phyloP scores from a whole-genome alignment of 1,139 yeast genomes.

The Petasospora fabianii region DNA sequence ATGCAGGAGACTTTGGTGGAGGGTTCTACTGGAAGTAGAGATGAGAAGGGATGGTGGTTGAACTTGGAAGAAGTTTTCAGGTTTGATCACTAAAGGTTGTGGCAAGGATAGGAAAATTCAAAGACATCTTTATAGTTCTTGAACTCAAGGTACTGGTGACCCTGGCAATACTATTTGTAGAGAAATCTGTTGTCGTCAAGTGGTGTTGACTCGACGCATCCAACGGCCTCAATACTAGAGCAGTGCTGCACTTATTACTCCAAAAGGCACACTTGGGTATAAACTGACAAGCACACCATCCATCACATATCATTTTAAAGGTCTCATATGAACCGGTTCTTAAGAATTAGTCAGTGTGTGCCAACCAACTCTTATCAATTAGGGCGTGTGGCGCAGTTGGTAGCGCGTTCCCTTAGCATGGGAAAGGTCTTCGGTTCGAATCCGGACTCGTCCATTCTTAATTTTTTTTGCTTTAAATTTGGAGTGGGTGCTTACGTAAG shows the following conservation, averaged over 20 bases:
- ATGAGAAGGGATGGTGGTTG: slow-evolving; percentile 38
- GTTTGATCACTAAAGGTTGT: slow-evolving; percentile 28
- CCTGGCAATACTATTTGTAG: too few species aligned
- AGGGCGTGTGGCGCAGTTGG: slow-evolving; percentile 93
- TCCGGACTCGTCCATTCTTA: slow-evolving; percentile 76
- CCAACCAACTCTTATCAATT: background rate
- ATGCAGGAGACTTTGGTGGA: slow-evolving; percentile 36
- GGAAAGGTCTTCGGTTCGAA: slow-evolving; percentile 89
- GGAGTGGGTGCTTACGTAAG: background rate
- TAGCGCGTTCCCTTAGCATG: slow-evolving; percentile 92
- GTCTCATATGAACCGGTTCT: background rate
- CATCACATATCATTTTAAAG: too few species aligned
- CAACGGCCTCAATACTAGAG: too few species aligned
- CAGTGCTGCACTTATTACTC: too few species aligned
- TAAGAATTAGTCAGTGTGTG: too few species aligned
- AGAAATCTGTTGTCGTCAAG: too few species aligned
- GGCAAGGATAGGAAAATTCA: too few species aligned
- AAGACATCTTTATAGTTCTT: too few species aligned
- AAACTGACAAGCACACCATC: too few species aligned
- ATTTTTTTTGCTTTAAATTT: slow-evolving; percentile 2
- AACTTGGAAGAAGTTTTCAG: slow-evolving; percentile 36
- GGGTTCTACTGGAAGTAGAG: slow-evolving; percentile 36
- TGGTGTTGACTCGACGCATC: too few species aligned
- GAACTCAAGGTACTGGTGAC: too few species aligned
- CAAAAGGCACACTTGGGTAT: too few species aligned